Evolutionary conservation across 345 rosid genomes (phyloP).

Genomic region (Eucalyptus cladocalyx): DNA sequence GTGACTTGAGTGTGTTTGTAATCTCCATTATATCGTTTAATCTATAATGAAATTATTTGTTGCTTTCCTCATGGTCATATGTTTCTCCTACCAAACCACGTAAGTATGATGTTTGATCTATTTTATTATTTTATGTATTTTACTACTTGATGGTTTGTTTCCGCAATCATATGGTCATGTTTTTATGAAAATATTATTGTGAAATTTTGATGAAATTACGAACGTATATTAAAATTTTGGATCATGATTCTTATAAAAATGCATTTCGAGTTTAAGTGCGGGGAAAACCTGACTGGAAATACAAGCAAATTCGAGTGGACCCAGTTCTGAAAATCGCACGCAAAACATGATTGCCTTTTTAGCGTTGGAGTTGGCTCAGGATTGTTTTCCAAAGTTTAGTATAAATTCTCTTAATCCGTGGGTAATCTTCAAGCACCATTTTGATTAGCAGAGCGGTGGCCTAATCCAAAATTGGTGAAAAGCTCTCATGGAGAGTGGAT

Average conservation of each 20-base stretch:
- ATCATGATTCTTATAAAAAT: not conserved
- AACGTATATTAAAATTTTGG: not conserved
- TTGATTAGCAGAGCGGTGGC: not conserved
- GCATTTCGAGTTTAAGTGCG: not conserved
- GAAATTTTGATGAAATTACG: not conserved
- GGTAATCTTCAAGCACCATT: not conserved
- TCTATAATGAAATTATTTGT: no score
- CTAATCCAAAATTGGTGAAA: not conserved
- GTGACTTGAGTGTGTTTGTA: not conserved
- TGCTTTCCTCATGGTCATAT: not conserved
- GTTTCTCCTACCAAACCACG: not conserved
- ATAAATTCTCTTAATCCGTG: not conserved
- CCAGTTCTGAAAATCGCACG: not conserved
- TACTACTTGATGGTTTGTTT: no score
- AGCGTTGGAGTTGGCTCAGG: not conserved
- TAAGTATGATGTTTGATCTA: not conserved
- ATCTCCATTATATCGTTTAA: no score
- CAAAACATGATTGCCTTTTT: not conserved
- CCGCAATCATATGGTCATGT: not conserved
- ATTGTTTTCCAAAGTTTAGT: not conserved
- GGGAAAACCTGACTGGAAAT: not conserved
- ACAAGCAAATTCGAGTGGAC: not conserved
- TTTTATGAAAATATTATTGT: accelerated
- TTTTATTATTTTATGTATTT: no score
- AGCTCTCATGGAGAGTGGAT: not conserved